These are phyloP conservation scores for Lichtheimia ornata DNA, from an alignment of 371 early-diverging fungal species.

Conservation along the genomic window DNA sequence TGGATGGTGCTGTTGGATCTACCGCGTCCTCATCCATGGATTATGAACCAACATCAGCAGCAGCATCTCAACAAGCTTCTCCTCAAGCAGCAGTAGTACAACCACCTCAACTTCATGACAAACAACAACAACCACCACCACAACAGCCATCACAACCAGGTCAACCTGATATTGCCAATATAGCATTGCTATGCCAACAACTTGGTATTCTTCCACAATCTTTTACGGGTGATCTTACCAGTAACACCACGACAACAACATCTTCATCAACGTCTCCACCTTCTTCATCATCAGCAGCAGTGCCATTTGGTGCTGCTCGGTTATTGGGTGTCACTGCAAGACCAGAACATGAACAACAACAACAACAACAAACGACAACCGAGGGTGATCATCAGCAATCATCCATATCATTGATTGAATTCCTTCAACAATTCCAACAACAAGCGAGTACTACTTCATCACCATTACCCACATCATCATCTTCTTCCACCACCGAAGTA, in stretches of 20 bases:
- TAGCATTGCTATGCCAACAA: slow-evolving; percentile 49
- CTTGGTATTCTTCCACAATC: slow-evolving; percentile 24
- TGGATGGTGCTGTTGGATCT: slow-evolving; percentile 21
- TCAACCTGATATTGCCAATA: slow-evolving; percentile 30
- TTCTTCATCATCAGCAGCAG: slow-evolving; percentile 2
- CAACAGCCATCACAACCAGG: neutral
- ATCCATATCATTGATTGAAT: slow-evolving; percentile 11
- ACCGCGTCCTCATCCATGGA: neutral
- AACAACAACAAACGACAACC: slow-evolving; percentile 14
- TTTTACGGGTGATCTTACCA: neutral
- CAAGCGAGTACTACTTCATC: slow-evolving; percentile 13
- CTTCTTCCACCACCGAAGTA: slow-evolving; percentile 16
- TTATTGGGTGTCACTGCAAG: slow-evolving; percentile 3
- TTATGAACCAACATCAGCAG: slow-evolving; percentile 5
- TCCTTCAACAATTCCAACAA: slow-evolving; percentile 8
- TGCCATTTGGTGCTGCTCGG: slow-evolving; percentile 1
- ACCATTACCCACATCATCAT: neutral
- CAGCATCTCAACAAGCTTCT: neutral
- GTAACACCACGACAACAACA: neutral
- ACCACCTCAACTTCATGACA: neutral
- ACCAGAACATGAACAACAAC: slow-evolving; percentile 11
- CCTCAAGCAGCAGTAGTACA: neutral
- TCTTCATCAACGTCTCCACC: neutral
- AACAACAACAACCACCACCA: neutral
- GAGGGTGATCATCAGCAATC: neutral